A percentile compares a stretch with the other conserved stretches of the same genome.
These are phyloP conservation scores for Exophiala dermatitidis DNA, from an alignment of 2,329 filamentous ascomycete species.

Conservation along the genomic window DNA sequence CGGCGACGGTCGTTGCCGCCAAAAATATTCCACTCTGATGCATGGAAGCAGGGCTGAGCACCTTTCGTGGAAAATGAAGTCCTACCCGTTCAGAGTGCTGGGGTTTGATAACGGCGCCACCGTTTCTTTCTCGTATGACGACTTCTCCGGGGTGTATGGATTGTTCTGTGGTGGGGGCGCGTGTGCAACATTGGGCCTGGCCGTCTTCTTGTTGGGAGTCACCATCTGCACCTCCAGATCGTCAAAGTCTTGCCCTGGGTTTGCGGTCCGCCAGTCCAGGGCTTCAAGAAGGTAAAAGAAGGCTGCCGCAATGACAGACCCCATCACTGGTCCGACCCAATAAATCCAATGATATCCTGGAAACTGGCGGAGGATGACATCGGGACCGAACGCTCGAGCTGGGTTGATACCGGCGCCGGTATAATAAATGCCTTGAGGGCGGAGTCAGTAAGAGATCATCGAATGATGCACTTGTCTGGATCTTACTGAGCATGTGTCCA, in stretches of 20 bases:
- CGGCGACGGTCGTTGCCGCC: too few species aligned
- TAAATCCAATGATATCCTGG: slow-evolving; percentile 46
- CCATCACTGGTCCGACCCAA: slow-evolving; percentile 42
- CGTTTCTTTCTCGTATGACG: neutral
- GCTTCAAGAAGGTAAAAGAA: slow-evolving; percentile 44
- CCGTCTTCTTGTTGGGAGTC: neutral
- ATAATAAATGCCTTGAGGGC: slow-evolving; percentile 37
- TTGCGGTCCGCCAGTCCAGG: slow-evolving; percentile 38
- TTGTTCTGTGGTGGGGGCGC: neutral
- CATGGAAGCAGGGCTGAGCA: too few species aligned
- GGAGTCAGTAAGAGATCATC: neutral
- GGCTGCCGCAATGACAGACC: slow-evolving; percentile 40
- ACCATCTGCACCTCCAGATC: slow-evolving; percentile 12
- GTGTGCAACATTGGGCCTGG: neutral
- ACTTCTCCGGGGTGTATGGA: neutral
- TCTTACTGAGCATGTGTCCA: slow-evolving; percentile 41
- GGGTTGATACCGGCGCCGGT: slow-evolving; percentile 44
- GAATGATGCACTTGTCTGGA: neutral
- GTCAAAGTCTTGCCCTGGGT: slow-evolving; percentile 47
- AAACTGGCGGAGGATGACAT: slow-evolving; percentile 40
- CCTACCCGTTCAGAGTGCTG: neutral
- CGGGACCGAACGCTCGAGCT: slow-evolving; percentile 41
- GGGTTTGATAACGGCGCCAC: neutral
- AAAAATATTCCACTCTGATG: too few species aligned
- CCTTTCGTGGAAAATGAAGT: too few species aligned